Evolutionary conservation across 1,139 yeast species (phyloP).

Genomic region (Candida tropicalis): DNA sequence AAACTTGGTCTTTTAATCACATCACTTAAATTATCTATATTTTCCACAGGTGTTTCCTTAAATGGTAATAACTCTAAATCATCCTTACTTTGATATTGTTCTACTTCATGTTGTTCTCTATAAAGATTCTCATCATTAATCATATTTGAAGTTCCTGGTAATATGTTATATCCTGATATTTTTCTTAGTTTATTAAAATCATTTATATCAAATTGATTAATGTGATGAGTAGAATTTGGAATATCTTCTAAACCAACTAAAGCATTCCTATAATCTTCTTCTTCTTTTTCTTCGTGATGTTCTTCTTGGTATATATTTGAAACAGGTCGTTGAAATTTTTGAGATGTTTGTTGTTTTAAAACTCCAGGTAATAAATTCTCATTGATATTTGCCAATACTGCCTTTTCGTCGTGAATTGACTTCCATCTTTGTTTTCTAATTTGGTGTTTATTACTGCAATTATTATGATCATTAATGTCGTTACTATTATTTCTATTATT

Average conservation of each 20-base stretch:
- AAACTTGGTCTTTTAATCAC: constrained; percentile 13
- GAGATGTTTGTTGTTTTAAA: constrained; percentile 19
- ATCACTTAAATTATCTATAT: constrained; percentile 35
- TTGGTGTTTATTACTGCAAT: constrained; percentile 1
- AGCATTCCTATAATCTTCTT: constrained; percentile 21
- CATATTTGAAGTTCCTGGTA: constrained; percentile 19
- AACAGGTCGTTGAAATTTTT: constrained; percentile 3
- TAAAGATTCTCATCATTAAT: constrained; percentile 14
- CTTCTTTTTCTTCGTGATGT: not conserved
- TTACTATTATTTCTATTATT: not conserved
- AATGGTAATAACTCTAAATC: constrained; percentile 23
- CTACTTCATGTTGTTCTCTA: too few relatives aligned
- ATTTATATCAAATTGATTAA: constrained; percentile 9
- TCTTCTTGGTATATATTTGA: not conserved
- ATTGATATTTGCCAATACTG: constrained; percentile 33
- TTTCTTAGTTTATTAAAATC: constrained; percentile 11
- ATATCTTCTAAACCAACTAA: constrained; percentile 37
- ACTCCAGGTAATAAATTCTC: constrained; percentile 41
- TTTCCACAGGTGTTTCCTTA: constrained; percentile 22
- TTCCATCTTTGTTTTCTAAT: constrained; percentile 29
- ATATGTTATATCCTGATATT: constrained; percentile 11
- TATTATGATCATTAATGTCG: not conserved
- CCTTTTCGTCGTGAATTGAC: constrained; percentile 36
- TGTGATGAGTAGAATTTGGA: constrained; percentile 20
- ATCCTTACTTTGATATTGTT: constrained; percentile 1